Evolutionary conservation across 2,329 filamentous ascomycete species (phyloP), one percentile per base, ranked within the genome.

Genomic region (Aspergillus flavus): DNA sequence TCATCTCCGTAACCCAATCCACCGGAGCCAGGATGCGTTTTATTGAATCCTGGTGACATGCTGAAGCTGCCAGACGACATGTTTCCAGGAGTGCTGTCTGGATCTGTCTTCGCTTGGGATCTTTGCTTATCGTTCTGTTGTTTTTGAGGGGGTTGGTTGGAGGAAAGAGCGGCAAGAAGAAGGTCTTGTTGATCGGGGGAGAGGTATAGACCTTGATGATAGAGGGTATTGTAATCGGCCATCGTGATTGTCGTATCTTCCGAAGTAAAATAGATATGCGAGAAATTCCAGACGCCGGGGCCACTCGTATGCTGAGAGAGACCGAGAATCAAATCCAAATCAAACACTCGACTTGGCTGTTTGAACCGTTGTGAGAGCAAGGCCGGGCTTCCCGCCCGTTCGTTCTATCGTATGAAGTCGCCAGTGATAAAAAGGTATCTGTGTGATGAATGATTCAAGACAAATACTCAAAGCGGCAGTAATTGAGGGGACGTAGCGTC

Each of bases 181-280:
- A 94, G 83, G 72, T 86, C 88, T 82, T 94, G 90, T 78, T 94
- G 91, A 73, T 91, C 87, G 66, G 89, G 88, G 64, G 90, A 92
- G 69, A 93, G 85, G 73, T 89, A 87, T 76, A 92, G 89, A 74
- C 86, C 85, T 62, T 83, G 81, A 69, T 80, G 75, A 63, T 78
- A 80, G 41, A 80, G 70, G 53, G 77, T 72, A 61, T 76, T 75
- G 65, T 73, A 77, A 65, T 79, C 75, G 54, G 76, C 71, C 78
- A 80, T 81, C 58, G 61, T 69, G 60, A 52, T 62, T 48, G 28
- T 56, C 36, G 41, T 34, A 45, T 30, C 41, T 32, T 57, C 26
- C 23, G n/a, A 41, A 41, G 28, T 32, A 28, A 19, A 28, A 12
- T 26, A 34, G 58, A 39, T 23, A 55, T n/a, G 43, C 52, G 54